Evolutionary conservation across 148 eudicot species (phyloP), one percentile per base, ranked within the genome.

Genomic region (Chenopodium quinoa): DNA sequence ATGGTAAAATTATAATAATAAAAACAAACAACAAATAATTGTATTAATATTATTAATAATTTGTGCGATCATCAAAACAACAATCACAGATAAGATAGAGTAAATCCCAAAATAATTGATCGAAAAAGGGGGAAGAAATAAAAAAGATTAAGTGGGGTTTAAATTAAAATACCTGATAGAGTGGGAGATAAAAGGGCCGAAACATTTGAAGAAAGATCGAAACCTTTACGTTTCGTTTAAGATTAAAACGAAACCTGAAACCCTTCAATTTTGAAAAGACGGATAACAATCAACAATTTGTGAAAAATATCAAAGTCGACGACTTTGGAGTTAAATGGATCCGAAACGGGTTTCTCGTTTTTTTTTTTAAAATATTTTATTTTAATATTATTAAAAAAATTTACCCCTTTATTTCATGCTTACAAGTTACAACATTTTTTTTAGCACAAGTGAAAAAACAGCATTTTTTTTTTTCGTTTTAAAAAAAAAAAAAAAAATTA

Each of bases 201-300:
- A 71, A 17, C 8, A 52, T 56, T 76, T 76, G 80, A 27, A 0
- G 76, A 63, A 72, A 44, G 70, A 72, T 63, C 85, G 85, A 83
- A 83, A 83, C 85, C 20, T 83, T 13, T 37, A 81, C 86, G 86
- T 84, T 84, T 84, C 86, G 86, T 8, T 76, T 68, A 76, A 44
- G 76, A 1, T 8, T 29, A 31, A 47, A 74, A 75, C 14, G 52
- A 71, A 71, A 73, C 32, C 4, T 10, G 32, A 23, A 31, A 76
- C 75, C 83, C 83, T 77, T 72, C 25, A 65, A 23, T 37, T 20
- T 64, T 17, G 71, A 76, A 75, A 81, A 69, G 79, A 79, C 73
- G 79, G 60, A 31, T 20, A 14, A 69, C 14, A 50, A 31, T 56
- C 31, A 63, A 62, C 34, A 16, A 9, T 20, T 19, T 13, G 37